phyloP scores from a whole-genome alignment of 257 asterid genomes.

The Solanum bulbocastanum region DNA sequence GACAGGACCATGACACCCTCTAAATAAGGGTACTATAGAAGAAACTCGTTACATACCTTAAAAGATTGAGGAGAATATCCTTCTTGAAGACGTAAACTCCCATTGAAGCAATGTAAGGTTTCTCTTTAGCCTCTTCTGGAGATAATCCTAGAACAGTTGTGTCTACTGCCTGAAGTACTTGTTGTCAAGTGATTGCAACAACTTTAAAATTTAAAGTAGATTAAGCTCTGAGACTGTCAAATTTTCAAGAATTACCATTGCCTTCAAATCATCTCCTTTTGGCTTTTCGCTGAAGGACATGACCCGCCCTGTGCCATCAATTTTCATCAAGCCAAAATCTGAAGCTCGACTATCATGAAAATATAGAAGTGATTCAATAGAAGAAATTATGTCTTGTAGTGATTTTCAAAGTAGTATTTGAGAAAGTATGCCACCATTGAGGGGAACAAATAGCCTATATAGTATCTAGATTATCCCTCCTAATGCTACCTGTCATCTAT shows the following conservation, averaged over 20 bases:
- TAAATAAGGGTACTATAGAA: background rate
- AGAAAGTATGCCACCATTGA: background rate
- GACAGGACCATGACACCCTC: background rate
- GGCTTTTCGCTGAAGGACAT: slow-evolving; percentile 82
- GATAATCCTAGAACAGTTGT: slow-evolving; percentile 85
- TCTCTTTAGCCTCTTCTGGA: slow-evolving; percentile 72
- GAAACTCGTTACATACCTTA: slow-evolving; percentile 38
- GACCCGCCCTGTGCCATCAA: slow-evolving; percentile 70
- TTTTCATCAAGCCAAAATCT: slow-evolving; percentile 94
- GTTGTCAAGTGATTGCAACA: slow-evolving; percentile 1
- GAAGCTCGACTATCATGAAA: slow-evolving; percentile 83
- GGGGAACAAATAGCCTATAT: background rate
- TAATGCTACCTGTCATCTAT: slow-evolving; percentile 61
- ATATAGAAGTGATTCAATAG: slow-evolving; percentile 7
- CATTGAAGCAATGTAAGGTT: slow-evolving; percentile 97
- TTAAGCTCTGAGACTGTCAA: background rate
- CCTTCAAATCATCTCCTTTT: slow-evolving; percentile 66
- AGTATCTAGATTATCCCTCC: background rate
- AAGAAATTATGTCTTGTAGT: background rate
- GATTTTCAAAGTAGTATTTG: background rate
- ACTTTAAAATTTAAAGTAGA: background rate
- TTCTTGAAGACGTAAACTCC: slow-evolving; percentile 96
- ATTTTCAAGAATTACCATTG: slow-evolving; percentile 51
- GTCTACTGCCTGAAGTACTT: slow-evolving; percentile 70
- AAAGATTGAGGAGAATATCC: slow-evolving; percentile 80